Evolutionary conservation across 2,329 filamentous ascomycete species (phyloP).

Genomic region (Thielaviopsis populi): DNA sequence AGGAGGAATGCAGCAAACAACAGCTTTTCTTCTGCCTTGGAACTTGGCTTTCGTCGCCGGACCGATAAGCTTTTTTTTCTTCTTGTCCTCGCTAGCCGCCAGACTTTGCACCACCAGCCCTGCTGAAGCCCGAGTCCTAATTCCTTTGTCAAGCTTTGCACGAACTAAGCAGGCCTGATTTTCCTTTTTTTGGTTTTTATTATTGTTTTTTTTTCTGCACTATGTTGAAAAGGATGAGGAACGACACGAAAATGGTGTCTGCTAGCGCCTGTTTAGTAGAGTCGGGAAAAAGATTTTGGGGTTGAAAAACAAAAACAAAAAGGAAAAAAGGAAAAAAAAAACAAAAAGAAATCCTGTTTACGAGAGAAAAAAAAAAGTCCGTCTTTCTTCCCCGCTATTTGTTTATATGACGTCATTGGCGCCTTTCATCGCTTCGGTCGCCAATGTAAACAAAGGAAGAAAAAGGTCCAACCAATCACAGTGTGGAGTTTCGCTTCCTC

Average conservation of each 20-base stretch:
- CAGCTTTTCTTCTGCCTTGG: not conserved
- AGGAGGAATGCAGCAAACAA: no score
- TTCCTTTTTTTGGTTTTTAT: not conserved
- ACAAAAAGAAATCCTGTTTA: not conserved
- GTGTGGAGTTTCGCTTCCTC: not conserved
- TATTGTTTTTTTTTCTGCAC: not conserved
- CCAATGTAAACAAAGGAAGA: not conserved
- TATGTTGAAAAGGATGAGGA: no score
- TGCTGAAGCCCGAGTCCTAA: not conserved
- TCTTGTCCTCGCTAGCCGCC: not conserved
- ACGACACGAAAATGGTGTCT: no score
- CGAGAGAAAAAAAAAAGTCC: not conserved
- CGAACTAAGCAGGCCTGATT: not conserved
- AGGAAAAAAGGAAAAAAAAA: not conserved
- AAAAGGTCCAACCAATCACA: not conserved
- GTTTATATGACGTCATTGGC: not conserved
- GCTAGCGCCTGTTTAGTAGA: no score
- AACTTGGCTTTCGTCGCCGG: not conserved
- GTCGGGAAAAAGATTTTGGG: not conserved
- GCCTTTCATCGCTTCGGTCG: not conserved
- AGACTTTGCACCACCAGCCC: not conserved
- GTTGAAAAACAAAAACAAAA: not conserved
- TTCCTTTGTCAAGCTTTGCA: not conserved
- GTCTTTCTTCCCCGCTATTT: not conserved
- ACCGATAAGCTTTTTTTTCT: not conserved